Evolutionary conservation across 139 green algal species (phyloP).

Genomic region (Bryopsis sp.): DNA sequence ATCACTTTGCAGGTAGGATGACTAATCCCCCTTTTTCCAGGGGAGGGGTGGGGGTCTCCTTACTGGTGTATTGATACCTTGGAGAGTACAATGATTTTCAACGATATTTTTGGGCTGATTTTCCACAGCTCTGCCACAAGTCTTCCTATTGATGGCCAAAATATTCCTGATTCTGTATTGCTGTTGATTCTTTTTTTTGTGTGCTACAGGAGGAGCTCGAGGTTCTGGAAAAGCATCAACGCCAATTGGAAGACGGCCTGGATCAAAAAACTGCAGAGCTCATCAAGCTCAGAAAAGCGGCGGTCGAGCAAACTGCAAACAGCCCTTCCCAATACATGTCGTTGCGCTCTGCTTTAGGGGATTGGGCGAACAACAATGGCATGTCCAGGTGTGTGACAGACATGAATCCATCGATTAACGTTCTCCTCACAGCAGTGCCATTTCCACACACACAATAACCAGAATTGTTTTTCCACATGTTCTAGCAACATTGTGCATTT

Average conservation of each 20-base stretch:
- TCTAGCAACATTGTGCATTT: too few relatives aligned
- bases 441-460: neutral
- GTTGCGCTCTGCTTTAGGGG: slow-evolving; percentile 31
- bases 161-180: slow-evolving; percentile 11
- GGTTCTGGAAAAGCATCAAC: slow-evolving; percentile 69
- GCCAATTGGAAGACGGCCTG: slow-evolving; percentile 75
- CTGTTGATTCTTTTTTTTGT: neutral
- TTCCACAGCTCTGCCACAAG: neutral
- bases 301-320: slow-evolving; percentile 25
- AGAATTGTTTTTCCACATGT: neutral
- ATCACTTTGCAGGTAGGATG: slow-evolving; percentile 57
- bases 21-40: neutral
- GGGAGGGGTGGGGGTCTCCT: neutral
- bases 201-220: slow-evolving; percentile 74
- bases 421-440: neutral
- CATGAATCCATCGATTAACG: neutral
- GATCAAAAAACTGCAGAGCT: slow-evolving; percentile 83
- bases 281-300: slow-evolving; percentile 54
- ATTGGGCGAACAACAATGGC: slow-evolving; percentile 25
- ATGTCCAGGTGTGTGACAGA: neutral
- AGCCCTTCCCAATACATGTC: slow-evolving; percentile 21
- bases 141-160: neutral
- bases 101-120: neutral
- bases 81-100: neutral
- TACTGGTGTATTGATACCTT: neutral